Conservation (phyloP, 805 yeast species). For the Kuraishia hungarica region DNA sequence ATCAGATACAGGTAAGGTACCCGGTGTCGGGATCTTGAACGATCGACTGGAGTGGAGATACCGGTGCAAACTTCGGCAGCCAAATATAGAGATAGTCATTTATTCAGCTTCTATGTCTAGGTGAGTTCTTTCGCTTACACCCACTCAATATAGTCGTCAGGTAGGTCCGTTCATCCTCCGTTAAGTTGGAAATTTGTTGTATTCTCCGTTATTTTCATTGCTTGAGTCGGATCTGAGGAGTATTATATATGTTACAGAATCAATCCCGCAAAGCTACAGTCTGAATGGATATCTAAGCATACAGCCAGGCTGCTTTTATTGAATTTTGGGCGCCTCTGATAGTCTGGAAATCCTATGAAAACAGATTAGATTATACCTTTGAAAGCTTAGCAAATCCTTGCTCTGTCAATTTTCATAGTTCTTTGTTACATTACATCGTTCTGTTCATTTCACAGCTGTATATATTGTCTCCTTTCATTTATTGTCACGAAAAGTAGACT, state of each 20-base stretch:
- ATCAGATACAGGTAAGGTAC: background rate
- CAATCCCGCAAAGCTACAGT: too few relatives aligned
- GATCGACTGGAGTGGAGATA: background rate
- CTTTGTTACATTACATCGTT: too few relatives aligned
- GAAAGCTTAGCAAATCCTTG: background rate
- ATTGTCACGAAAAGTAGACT: too few relatives aligned
- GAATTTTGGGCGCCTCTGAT: background rate
- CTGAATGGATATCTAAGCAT: background rate
- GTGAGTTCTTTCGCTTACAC: background rate
- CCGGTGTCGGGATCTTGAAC: background rate
- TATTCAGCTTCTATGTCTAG: background rate
- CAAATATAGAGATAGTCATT: background rate
- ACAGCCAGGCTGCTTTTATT: background rate
- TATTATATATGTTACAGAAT: background rate
- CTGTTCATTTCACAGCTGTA: too few relatives aligned
- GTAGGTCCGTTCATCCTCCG: background rate
- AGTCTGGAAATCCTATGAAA: background rate
- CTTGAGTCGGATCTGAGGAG: background rate
- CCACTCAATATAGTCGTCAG: background rate
- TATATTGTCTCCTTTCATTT: too few relatives aligned
- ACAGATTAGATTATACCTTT: background rate
- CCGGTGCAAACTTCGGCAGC: background rate
- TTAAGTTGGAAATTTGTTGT: too few relatives aligned
- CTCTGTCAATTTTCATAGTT: too few relatives aligned
- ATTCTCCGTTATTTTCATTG: background rate